phyloP scores from a whole-genome alignment of 768 basidiomycete genomes.

The Coprinopsis strossmayeri region DNA sequence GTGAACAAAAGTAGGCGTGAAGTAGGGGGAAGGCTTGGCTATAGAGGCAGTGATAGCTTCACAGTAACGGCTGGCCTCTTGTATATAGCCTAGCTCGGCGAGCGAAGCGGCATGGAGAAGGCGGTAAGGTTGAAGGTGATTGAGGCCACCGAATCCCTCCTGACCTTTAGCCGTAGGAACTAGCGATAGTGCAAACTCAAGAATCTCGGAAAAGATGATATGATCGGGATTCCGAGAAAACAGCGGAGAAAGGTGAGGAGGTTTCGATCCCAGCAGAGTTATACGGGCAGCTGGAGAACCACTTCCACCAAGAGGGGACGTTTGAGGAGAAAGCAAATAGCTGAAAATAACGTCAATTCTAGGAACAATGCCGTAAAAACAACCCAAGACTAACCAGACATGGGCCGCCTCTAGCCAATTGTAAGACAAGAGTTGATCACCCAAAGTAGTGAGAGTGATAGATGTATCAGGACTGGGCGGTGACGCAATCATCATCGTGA shows the following conservation, averaged over 20 bases:
- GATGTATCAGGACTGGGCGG: slow-evolving; percentile 63
- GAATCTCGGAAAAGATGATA: slow-evolving; percentile 81
- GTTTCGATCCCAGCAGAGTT: slow-evolving; percentile 65
- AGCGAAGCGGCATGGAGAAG: slow-evolving; percentile 70
- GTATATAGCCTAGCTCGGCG: slow-evolving; percentile 77
- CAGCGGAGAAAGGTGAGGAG: slow-evolving; percentile 41
- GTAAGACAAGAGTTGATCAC: slow-evolving; percentile 70
- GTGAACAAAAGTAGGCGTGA: slow-evolving; percentile 58
- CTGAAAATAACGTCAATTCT: slow-evolving; percentile 32
- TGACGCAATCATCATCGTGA: slow-evolving; percentile 75
- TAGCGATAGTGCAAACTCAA: slow-evolving; percentile 85
- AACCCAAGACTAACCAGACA: slow-evolving; percentile 58
- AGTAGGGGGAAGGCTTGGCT: slow-evolving; percentile 57
- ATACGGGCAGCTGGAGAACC: slow-evolving; percentile 63
- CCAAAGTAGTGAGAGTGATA: slow-evolving; percentile 73
- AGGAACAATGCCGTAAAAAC: too few species aligned
- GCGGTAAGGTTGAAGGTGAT: slow-evolving; percentile 84
- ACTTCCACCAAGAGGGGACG: slow-evolving; percentile 66
- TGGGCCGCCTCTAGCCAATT: slow-evolving; percentile 84
- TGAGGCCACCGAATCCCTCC: slow-evolving; percentile 75
- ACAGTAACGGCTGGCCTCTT: slow-evolving; percentile 83
- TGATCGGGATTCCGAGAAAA: slow-evolving; percentile 67
- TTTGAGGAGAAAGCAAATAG: slow-evolving; percentile 82
- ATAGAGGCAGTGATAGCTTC: slow-evolving; percentile 77
- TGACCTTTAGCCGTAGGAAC: slow-evolving; percentile 73